Evolutionary conservation across 2,329 filamentous ascomycete species (phyloP), one percentile per base, ranked within the genome.

Genomic region (Purpureocillium takamizusanense): DNA sequence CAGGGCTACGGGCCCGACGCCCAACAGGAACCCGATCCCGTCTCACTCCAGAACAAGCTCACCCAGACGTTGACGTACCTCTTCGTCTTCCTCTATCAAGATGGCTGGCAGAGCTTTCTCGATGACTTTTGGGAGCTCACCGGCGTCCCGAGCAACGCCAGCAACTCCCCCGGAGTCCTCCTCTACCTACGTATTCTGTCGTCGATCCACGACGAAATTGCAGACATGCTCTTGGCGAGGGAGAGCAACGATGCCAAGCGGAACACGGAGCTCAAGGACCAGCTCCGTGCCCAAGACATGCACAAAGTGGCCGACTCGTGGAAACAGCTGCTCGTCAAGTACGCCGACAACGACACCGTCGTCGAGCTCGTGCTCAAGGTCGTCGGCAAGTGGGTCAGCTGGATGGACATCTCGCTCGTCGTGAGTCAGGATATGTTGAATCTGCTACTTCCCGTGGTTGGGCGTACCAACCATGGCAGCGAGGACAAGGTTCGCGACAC

Each of bases 361-460:
- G 74, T 94, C 32, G 88, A 95, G 59, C 81, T 94, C 72, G 89
- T 86, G 51, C 72, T 98, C 38, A 87, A 83, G 62, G 83, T 88
- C n/a, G 79, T 98, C 47, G 88, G 87, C 29, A 92, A 90, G 59
- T 98, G 92, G 90, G 88, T 95, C 43, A 94, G 88, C 72, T 98
- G 92, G 92, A 94, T 94, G 54, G 92, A 97, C 56, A 97, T 98
- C 51, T 85, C 84, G 36, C 70, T 98, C 41, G 81, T 98, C 33
- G 86, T 98, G 51, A 94, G 94, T 60, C 78, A 89, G 56, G 77
- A 82, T 38, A 92, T 95, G 74, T 78, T 97, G 52, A 80, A 76
- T 55, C 74, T 88, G 35, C 72, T 98, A 42, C 82, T 95, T 53
- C 84, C 92, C 47, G 77, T 97, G 46, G 83, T 94, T 40, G 86